Evolutionary conservation across 768 basidiomycete genomes (phyloP).

Genomic region (Cystobasidium tubakii): DNA sequence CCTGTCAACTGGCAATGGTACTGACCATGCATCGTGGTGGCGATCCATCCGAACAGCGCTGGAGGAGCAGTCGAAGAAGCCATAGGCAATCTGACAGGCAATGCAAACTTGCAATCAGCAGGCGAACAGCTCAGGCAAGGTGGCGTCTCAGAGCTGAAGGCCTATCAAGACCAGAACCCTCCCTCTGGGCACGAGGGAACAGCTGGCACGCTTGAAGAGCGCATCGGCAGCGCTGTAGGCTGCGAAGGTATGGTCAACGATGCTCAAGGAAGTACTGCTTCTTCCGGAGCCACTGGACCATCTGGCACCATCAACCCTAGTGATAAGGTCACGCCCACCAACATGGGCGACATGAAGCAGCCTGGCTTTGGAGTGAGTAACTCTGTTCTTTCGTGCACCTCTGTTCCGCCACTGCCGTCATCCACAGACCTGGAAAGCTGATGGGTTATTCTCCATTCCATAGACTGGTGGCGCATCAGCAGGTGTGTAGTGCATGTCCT

Average conservation of each 20-base stretch:
- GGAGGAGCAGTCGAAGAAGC: constrained; percentile 15
- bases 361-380: constrained; percentile 19
- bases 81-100: constrained; percentile 24
- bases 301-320: not conserved
- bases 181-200: not conserved
- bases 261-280: constrained; percentile 3
- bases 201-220: constrained; percentile 12
- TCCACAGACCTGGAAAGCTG: not conserved
- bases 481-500: not conserved
- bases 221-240: constrained; percentile 21
- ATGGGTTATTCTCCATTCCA: not conserved
- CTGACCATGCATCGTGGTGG: not conserved
- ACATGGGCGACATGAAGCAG: constrained; percentile 14
- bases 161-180: constrained; percentile 26
- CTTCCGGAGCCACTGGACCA: not conserved
- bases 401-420: not conserved
- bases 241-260: constrained; percentile 35
- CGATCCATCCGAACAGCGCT: constrained; percentile 5
- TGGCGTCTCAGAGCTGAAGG: constrained; percentile 20
- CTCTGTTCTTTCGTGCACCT: too few species aligned
- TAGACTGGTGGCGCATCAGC: constrained; percentile 24
- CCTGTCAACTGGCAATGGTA: too few species aligned
- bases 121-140: constrained; percentile 25
- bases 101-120: not conserved
- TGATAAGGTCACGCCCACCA: not conserved